Evolutionary conservation across 139 green algal species (phyloP), one percentile per base, ranked within the genome.

Genomic region (Dunaliella primolecta): DNA sequence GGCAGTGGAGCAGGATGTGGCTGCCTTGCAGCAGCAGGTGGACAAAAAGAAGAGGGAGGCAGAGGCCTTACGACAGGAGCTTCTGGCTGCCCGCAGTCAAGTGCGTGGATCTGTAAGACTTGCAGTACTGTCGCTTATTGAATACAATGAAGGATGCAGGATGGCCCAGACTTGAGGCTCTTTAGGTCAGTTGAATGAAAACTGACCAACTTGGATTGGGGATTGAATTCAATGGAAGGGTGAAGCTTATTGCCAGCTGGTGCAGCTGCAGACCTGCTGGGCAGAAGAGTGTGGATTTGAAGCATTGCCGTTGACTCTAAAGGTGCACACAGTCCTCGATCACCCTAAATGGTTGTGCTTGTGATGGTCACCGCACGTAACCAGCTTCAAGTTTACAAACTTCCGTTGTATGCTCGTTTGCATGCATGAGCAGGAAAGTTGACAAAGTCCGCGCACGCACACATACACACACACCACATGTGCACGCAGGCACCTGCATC

Each of bases 1-100:
- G 80, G 80, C 29, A 31, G 56, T 84, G n/a, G 55, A 75, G 80
- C 80, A 84, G 31, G 38, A 84, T n/a, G 80, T 84, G 55, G 7
- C 55, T 20, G 56, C 25, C 27, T 21, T 85, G 2, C 29, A 38
- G 37, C 24, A 25, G 1, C 23, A 29, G 0, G 35, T 85, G 34
- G 3, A 21, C 23, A 31, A 11, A 23, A 23, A 30, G 23, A 34
- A 36, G 70, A n/a, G 32, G 25, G 81, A 80, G 25, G 81, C 37
- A 21, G n/a, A 38, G 24, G 33, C 29, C 21, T 35, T 85, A 3
- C 81, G 78, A 36, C 2, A 72, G 0, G 20, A 72, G 35, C 81
- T 85, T 64, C 11, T 3, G 7, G 64, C 56, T 34, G 81, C 75
- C 64, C 64, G 34, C 30, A 46, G 11, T 31, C 11, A 83, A 85